Percentiles rank a stretch among this genome's conserved stretches.
Conservation (phyloP, 495 filamentous ascomycete species). For the Xylaria intraflava region DNA sequence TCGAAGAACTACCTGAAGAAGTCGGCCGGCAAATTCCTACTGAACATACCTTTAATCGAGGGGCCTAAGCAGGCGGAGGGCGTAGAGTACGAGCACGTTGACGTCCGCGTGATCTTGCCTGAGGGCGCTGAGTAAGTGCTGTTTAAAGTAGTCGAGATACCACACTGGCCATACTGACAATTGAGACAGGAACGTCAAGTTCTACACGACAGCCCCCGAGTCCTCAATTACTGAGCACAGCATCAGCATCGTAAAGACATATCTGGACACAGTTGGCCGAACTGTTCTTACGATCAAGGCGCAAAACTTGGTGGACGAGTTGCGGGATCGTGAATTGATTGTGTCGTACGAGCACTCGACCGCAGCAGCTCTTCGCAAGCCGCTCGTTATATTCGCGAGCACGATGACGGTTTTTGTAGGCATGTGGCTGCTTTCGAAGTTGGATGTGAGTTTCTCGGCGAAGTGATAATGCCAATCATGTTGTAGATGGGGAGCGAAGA, state of each 20-base stretch:
- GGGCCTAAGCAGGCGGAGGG: slow-evolving; percentile 81
- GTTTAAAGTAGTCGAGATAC: background rate
- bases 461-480: slow-evolving; percentile 15
- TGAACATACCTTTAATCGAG: slow-evolving; percentile 94
- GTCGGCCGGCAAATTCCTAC: slow-evolving; percentile 60
- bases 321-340: slow-evolving; percentile 70
- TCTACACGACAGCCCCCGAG: slow-evolving; percentile 53
- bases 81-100: slow-evolving; percentile 73
- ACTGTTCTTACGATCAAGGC: slow-evolving; percentile 75
- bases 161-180: slow-evolving; percentile 20
- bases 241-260: slow-evolving; percentile 55
- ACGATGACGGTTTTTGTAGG: slow-evolving; percentile 66
- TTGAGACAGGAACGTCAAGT: slow-evolving; percentile 57
- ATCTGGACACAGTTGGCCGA: slow-evolving; percentile 89
- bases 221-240: slow-evolving; percentile 53
- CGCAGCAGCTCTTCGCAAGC: slow-evolving; percentile 73
- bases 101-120: slow-evolving; percentile 76
- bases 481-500: background rate
- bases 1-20: slow-evolving; percentile 65
- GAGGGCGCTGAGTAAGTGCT: slow-evolving; percentile 85
- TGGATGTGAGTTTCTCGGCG: slow-evolving; percentile 53
- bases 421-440: slow-evolving; percentile 66
- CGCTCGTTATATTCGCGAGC: slow-evolving; percentile 72
- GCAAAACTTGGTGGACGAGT: slow-evolving; percentile 81
- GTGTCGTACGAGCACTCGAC: slow-evolving; percentile 85